Percentiles rank a stretch among this genome's conserved stretches.
phyloP scores from a whole-genome alignment of 208 protist genomes.

The Wallacemonas rigidus region DNA sequence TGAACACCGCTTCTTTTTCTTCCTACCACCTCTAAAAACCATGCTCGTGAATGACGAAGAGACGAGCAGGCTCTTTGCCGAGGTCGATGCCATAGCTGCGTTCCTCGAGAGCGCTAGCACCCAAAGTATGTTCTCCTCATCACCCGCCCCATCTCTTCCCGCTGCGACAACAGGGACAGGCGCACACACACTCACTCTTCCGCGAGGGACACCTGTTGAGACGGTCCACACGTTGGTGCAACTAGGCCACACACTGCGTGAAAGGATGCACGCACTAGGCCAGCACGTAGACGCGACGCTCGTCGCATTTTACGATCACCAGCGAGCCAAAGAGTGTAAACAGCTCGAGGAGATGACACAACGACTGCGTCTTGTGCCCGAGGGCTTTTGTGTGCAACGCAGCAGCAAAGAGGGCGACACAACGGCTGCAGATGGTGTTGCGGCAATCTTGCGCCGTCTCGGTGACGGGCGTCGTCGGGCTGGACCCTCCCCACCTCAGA shows the following conservation, averaged over 20 bases:
- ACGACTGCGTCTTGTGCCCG: conserved; percentile 22
- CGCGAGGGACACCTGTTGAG: conserved; percentile 13
- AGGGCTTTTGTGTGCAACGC: background rate
- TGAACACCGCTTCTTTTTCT: background rate
- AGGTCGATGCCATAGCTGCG: background rate
- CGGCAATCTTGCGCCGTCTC: background rate
- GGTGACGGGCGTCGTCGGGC: background rate
- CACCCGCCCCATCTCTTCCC: background rate
- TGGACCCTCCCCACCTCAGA: background rate
- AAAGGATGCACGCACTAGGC: conserved; percentile 26
- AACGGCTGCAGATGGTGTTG: background rate
- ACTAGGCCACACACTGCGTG: conserved; percentile 42
- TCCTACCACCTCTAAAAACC: background rate
- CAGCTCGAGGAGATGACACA: conserved; percentile 21
- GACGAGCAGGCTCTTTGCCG: background rate
- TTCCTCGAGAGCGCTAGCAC: background rate
- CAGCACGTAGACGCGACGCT: conserved; percentile 42
- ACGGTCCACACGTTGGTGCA: conserved; percentile 27
- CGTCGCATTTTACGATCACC: conserved; percentile 68
- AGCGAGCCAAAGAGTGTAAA: conserved; percentile 40
- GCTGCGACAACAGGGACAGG: background rate
- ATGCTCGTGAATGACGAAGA: conserved; percentile 6
- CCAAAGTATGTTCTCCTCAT: too few relatives aligned
- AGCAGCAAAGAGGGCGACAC: too few relatives aligned
- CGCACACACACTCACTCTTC: background rate